These are phyloP conservation scores for Castanea crenata DNA, from an alignment of 306 rosid genomes.

Conservation along the genomic window DNA sequence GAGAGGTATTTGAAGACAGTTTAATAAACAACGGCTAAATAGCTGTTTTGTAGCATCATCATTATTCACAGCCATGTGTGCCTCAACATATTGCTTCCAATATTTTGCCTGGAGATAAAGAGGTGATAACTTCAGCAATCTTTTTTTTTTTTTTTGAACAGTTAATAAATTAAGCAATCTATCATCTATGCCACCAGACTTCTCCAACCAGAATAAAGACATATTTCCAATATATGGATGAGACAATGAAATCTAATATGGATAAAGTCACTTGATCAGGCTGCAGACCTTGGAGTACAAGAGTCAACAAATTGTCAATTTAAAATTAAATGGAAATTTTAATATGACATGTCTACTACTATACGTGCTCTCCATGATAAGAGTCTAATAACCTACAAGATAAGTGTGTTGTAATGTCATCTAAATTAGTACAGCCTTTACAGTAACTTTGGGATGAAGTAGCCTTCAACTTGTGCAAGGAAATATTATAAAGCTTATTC, in stretches of 20 bases:
- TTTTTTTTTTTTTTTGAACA: too few relatives aligned
- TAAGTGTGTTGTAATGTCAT: neutral
- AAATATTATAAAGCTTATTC: neutral
- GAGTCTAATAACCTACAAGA: neutral
- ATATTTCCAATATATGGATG: too few relatives aligned
- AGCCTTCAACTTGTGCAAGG: neutral
- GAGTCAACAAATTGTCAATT: neutral
- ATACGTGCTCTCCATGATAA: neutral
- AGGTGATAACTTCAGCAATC: constrained; percentile 7
- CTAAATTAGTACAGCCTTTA: neutral
- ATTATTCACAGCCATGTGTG: constrained; percentile 79
- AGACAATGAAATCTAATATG: neutral
- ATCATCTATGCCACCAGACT: neutral
- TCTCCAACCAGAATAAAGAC: neutral
- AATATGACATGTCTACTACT: neutral
- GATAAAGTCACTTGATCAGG: neutral
- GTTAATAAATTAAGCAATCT: too few relatives aligned
- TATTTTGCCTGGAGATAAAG: constrained; percentile 71
- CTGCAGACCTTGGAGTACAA: neutral
- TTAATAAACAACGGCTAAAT: constrained; percentile 87
- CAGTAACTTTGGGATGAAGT: neutral
- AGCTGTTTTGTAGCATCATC: constrained; percentile 90
- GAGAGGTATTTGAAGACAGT: constrained; percentile 88
- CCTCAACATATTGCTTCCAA: constrained; percentile 99
- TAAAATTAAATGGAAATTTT: neutral